Conservation (phyloP, 2,329 filamentous ascomycete genomes). For the Leptodontidium sp. region DNA sequence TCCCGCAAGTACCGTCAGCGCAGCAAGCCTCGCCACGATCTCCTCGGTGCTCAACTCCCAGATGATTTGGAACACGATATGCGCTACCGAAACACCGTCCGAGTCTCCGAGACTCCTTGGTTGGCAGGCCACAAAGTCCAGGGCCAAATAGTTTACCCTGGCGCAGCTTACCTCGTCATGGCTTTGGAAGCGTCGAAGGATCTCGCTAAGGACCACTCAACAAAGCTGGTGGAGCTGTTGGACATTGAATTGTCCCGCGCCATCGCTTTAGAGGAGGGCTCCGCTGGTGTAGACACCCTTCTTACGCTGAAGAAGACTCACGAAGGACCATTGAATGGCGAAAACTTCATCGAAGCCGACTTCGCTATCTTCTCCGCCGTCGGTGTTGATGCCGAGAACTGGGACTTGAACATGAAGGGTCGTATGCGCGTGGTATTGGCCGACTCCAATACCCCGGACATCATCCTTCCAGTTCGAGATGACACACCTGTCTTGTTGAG, state of each 20-base stretch:
- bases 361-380: slow-evolving; percentile 24
- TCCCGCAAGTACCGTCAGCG: slow-evolving; percentile 25
- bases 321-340: slow-evolving; percentile 24
- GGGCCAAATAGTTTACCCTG: slow-evolving; percentile 51
- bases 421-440: slow-evolving; percentile 25
- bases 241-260: slow-evolving; percentile 34
- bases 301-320: slow-evolving; percentile 30
- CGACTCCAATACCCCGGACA: slow-evolving; percentile 24
- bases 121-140: slow-evolving; percentile 54
- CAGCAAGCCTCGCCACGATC: slow-evolving; percentile 27
- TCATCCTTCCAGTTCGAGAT: slow-evolving; percentile 25
- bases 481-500: slow-evolving; percentile 22
- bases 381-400: slow-evolving; percentile 24
- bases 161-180: slow-evolving; percentile 58
- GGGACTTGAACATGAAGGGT: slow-evolving; percentile 29
- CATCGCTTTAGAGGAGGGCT: slow-evolving; percentile 35
- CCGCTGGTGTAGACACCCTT: slow-evolving; percentile 33
- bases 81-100: slow-evolving; percentile 33
- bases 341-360: slow-evolving; percentile 24
- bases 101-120: slow-evolving; percentile 50
- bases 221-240: slow-evolving; percentile 42
- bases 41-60: slow-evolving; percentile 30
- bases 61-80: slow-evolving; percentile 24
- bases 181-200: slow-evolving; percentile 53
- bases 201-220: slow-evolving; percentile 20